Conservation (phyloP, 768 basidiomycete species). For the Tricholoma matsutake region DNA sequence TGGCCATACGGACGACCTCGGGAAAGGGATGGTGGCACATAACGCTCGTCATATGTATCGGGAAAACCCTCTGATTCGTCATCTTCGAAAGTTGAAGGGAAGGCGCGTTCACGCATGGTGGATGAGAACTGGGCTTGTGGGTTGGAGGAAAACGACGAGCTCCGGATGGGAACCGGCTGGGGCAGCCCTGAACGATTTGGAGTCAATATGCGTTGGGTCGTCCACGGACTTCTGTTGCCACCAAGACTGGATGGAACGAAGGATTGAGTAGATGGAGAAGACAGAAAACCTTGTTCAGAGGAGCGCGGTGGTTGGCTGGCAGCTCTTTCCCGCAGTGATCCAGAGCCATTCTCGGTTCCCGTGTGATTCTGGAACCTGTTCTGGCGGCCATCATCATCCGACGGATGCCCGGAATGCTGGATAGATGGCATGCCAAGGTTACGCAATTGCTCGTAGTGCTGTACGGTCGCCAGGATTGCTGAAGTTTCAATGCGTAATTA, state of each 20-base stretch:
- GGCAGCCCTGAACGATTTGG: conserved; percentile 38
- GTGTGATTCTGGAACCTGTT: conserved; percentile 52
- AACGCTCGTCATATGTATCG: conserved; percentile 58
- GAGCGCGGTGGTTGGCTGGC: conserved; percentile 67
- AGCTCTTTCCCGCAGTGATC: conserved; percentile 57
- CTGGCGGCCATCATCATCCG: conserved; percentile 56
- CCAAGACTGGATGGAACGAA: conserved; percentile 50
- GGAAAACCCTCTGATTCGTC: conserved; percentile 68
- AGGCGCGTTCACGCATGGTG: conserved; percentile 62
- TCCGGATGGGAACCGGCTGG: conserved; percentile 61
- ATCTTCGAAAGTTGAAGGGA: conserved; percentile 79
- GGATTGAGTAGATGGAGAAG: conserved; percentile 52
- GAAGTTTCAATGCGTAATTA: conserved; percentile 12
- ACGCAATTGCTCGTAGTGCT: conserved; percentile 20
- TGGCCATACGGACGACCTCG: conserved; percentile 60
- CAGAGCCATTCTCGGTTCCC: conserved; percentile 39
- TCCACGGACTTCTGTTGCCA: conserved; percentile 41
- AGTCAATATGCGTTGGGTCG: conserved; percentile 44
- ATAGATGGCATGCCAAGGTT: conserved; percentile 25
- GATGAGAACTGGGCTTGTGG: conserved; percentile 56
- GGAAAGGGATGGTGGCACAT: conserved; percentile 41
- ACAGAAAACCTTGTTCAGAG: conserved; percentile 43
- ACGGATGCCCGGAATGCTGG: conserved; percentile 25
- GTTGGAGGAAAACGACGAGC: conserved; percentile 63
- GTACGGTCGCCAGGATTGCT: conserved; percentile 22